phyloP scores from a whole-genome alignment of 495 filamentous ascomycete species.

The Penicillium lagena region DNA sequence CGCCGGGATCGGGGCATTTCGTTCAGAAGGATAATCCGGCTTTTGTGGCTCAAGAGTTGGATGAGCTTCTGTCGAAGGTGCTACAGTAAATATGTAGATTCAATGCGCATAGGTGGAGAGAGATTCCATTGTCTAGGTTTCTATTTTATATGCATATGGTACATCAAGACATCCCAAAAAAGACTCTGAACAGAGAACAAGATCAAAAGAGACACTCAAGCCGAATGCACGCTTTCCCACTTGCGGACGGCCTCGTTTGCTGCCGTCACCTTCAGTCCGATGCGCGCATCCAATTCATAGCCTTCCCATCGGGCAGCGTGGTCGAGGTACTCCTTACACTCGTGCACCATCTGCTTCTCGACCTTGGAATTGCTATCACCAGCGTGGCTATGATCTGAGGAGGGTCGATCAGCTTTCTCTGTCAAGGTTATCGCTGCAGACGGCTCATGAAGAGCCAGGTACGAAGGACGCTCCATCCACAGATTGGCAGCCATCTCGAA shows the following conservation, averaged over 20 bases:
- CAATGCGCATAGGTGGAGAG: no score
- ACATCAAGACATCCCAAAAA: not conserved
- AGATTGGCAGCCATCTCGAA: slow-evolving; percentile 84
- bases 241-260: slow-evolving; percentile 71
- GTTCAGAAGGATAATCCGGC: slow-evolving; percentile 54
- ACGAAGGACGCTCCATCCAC: slow-evolving; percentile 59
- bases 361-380: slow-evolving; percentile 20
- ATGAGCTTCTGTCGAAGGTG: slow-evolving; percentile 24
- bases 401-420: not conserved
- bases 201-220: not conserved
- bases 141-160: not conserved
- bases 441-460: slow-evolving; percentile 22
- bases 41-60: slow-evolving; percentile 48
- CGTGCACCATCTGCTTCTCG: slow-evolving; percentile 48
- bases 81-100: no score
- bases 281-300: slow-evolving; percentile 79
- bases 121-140: not conserved
- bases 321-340: slow-evolving; percentile 67
- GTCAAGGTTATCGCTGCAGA: slow-evolving; percentile 10
- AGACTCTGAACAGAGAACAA: slow-evolving; percentile 1
- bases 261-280: slow-evolving; percentile 80
- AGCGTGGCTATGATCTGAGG: slow-evolving; percentile 1
- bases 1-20: slow-evolving; percentile 53
- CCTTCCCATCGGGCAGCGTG: slow-evolving; percentile 78
- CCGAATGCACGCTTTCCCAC: slow-evolving; percentile 42